Conservation (phyloP, 176 grass and related monocot genomes). For the Lolium multiflorum region DNA sequence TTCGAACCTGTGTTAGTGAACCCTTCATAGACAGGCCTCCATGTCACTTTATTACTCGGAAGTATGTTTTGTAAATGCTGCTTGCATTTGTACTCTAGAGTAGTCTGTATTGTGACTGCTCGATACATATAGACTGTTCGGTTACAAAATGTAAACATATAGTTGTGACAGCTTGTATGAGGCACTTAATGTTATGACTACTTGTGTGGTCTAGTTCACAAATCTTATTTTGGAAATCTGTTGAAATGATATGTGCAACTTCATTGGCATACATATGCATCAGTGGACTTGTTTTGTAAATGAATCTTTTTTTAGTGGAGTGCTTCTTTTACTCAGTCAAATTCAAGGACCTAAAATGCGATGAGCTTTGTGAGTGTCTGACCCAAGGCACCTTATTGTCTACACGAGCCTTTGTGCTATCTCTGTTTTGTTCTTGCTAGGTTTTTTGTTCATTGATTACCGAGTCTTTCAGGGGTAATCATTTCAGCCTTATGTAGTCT, state of each 20-base stretch:
- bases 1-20: slow-evolving; percentile 68
- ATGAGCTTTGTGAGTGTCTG: slow-evolving; percentile 62
- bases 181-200: background rate
- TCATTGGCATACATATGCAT: background rate
- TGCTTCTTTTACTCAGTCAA: too few species aligned
- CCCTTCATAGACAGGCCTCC: slow-evolving; percentile 69
- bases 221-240: background rate
- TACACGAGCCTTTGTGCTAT: background rate
- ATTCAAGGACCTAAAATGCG: slow-evolving; percentile 39
- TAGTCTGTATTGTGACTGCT: too few species aligned
- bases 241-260: background rate
- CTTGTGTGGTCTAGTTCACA: background rate
- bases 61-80: slow-evolving; percentile 21
- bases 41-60: slow-evolving; percentile 57
- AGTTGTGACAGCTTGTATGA: background rate
- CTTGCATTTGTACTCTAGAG: slow-evolving; percentile 16
- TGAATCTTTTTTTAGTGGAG: too few species aligned
- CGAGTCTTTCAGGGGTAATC: background rate
- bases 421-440: background rate
- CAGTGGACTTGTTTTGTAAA: too few species aligned
- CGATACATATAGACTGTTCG: background rate
- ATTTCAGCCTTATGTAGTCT: background rate
- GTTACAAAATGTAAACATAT: background rate
- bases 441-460: background rate
- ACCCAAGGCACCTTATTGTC: background rate